Evolutionary conservation across 306 rosid species (phyloP), one percentile per base, ranked within the genome.

Genomic region (Vicia villosa): DNA sequence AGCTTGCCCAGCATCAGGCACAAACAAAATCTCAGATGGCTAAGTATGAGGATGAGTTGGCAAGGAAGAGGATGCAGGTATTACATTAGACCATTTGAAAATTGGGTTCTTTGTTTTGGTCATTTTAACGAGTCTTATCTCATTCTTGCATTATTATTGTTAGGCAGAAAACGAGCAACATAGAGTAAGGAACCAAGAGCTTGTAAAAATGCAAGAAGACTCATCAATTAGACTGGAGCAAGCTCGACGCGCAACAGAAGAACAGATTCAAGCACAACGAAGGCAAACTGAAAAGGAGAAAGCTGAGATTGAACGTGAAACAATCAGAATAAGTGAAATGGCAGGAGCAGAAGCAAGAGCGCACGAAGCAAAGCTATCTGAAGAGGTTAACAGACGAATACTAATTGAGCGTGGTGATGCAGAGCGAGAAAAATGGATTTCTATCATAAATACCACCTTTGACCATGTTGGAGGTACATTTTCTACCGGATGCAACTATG

Each of bases 1-100:
- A 94, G 77, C 84, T 94, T 14, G 92, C 92, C 46, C 97, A 94
- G 75, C 89, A 86, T 83, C 92, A 94, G 73, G 99, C 96, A 30
- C 96, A 94, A 80, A 84, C 89, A 32, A 94, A 94, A 78, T 89
- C 96, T 42, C 99, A 94, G 51, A 89, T 91, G 92, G 97, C 96
- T 70, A 90, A 86, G 37, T 94, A 94, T 65, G 92, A 89, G 69
- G 97, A 94, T 71, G 97, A 94, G 61, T 75, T 94, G 79, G 87
- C 92, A 47, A 91, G 92, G 85, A 94, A 94, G 88, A 91, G 96
- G 82, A 91, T 94, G 96, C 96, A 94, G 94, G 97, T 79, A 65
- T 36, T 78, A 26, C 41, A 3, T 43, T 78, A 21, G 72, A 51
- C 63, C 75, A 68, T 73, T 41, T 63, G 54, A 47, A 46, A 36